These are phyloP conservation scores for Fraxinus sp. DNA, from an alignment of 305 asterid genomes.

Conservation along the genomic window DNA sequence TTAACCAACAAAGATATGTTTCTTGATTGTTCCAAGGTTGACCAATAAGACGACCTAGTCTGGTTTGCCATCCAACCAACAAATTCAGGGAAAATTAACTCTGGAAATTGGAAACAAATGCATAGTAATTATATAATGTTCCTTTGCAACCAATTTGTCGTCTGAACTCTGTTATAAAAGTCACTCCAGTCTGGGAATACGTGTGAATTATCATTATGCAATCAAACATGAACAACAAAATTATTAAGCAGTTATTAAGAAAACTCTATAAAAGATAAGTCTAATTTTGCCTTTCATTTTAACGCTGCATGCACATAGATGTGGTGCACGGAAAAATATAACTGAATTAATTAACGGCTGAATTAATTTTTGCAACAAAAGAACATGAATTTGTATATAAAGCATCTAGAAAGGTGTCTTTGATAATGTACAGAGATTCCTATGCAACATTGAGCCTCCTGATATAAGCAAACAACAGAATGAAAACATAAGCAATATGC, in stretches of 20 bases:
- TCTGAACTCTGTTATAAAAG: not conserved
- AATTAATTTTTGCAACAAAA: not conserved
- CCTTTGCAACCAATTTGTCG: not conserved
- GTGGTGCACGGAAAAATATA: not conserved
- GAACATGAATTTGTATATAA: not conserved
- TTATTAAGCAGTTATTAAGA: not conserved
- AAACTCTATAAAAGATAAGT: not conserved
- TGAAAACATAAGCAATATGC: not conserved
- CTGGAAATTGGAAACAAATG: not conserved
- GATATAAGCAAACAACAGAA: not conserved
- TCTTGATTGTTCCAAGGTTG: conserved; percentile 15
- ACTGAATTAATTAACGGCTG: not conserved
- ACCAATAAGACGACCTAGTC: not conserved
- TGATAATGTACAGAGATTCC: not conserved
- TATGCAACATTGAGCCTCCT: not conserved
- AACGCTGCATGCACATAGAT: not conserved
- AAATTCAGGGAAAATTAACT: not conserved
- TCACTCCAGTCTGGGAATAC: conserved; percentile 1
- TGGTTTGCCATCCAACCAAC: not conserved
- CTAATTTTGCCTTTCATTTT: not conserved
- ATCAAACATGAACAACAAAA: not conserved
- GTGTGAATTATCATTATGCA: not conserved
- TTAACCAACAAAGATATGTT: not conserved
- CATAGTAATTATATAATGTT: not conserved
- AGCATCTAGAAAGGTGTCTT: not conserved